These are phyloP conservation scores for Colletotrichum ledebouriae DNA, from an alignment of 2,329 filamentous ascomycete genomes.

Conservation along the genomic window DNA sequence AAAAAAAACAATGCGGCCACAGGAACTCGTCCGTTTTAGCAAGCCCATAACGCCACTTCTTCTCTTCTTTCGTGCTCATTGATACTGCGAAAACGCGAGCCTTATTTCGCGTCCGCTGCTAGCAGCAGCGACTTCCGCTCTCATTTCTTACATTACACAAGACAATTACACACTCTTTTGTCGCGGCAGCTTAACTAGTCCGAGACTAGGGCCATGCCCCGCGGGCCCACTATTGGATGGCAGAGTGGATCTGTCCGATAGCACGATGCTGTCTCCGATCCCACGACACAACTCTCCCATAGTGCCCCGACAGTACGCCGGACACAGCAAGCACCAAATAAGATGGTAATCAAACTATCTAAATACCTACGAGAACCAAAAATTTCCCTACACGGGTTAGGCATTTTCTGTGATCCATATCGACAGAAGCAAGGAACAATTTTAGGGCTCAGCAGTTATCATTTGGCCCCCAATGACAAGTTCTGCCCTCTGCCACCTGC, in stretches of 20 bases:
- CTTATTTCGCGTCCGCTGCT: slow-evolving; percentile 14
- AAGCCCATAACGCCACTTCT: slow-evolving; percentile 26
- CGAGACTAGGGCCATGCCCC: slow-evolving; percentile 17
- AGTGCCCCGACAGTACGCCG: neutral
- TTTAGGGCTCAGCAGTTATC: neutral
- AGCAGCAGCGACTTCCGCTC: neutral
- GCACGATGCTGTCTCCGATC: slow-evolving; percentile 28
- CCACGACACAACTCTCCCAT: slow-evolving; percentile 33
- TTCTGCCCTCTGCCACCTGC: slow-evolving; percentile 14
- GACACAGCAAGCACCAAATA: neutral
- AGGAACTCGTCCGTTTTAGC: neutral
- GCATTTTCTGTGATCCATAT: neutral
- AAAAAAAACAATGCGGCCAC: neutral
- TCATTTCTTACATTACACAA: slow-evolving; percentile 38
- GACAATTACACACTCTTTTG: slow-evolving; percentile 38
- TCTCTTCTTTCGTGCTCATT: slow-evolving; percentile 20
- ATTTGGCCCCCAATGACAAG: slow-evolving; percentile 3
- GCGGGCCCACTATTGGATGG: slow-evolving; percentile 31
- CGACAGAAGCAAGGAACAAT: neutral
- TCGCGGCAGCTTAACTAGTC: slow-evolving; percentile 10
- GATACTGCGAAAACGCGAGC: slow-evolving; percentile 18
- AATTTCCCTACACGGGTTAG: neutral
- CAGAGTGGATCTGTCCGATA: slow-evolving; percentile 28
- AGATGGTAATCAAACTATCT: slow-evolving; percentile 1
- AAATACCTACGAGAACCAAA: neutral